Evolutionary conservation across 208 protist species (phyloP), one percentile per base, ranked within the genome.

Genomic region (Trypanosoma grayi): DNA sequence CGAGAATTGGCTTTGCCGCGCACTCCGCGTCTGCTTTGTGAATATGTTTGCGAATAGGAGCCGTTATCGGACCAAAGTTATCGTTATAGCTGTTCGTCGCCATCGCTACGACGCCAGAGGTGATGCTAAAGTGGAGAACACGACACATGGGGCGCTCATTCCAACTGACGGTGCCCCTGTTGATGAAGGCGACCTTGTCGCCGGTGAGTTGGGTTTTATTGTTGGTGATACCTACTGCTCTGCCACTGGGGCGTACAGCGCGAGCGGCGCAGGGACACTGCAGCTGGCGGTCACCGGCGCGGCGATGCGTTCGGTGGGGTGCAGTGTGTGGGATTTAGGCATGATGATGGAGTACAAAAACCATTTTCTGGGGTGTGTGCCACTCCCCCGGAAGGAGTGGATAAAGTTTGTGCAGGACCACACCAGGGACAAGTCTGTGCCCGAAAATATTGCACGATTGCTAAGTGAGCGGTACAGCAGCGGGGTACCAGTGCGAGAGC

Each of bases 151-250:
- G n/a, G n/a, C n/a, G n/a, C n/a, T n/a, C n/a, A n/a, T n/a, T n/a
- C n/a, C n/a, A n/a, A 53, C 22, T 24, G 44, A 73, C 39, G 44
- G 31, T 30, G 40, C 43, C 16, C 37, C 0, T 51, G 54, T 64
- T 36, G 30, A 73, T 25, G 85, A 93, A 47, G 86, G 82, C 10
- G 81, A 86, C 11, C 64, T 96, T 24, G 72, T 90, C 34, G 82
- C 90, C 9, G 72, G 60, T 10, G 85, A 96, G 46, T 31, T 93
- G 5, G 90, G 90, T 0, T 94, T 77, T 66, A 47, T 89, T 54
- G 80, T 93, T 20, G 90, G 85, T 4, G 85, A 94, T 54, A 83
- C 94, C 59, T 96, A 94, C 58, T 77, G 73, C 20, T 96, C 90
- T 36, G 71, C 77, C 11, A 93, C 81, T 14, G 90, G 90, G 20